phyloP scores from a whole-genome alignment of 164 flowering plant genomes.

The Dillenia suffruticosa region DNA sequence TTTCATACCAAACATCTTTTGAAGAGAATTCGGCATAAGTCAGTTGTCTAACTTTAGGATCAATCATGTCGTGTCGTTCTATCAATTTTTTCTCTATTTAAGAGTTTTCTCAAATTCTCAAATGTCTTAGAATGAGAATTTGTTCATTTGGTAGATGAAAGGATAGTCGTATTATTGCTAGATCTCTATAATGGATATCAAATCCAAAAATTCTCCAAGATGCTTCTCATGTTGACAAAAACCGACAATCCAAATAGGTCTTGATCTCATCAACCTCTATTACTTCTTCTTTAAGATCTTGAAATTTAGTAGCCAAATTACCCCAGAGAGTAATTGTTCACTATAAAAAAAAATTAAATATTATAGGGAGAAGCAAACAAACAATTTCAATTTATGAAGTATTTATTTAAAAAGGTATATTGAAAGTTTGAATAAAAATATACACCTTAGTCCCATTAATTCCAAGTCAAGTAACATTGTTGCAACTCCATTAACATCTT shows the following conservation, averaged over 20 bases:
- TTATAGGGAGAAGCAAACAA: too few relatives aligned
- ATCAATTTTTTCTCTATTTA: not conserved
- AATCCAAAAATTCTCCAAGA: constrained; percentile 11
- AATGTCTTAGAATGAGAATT: not conserved
- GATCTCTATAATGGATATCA: constrained; percentile 2
- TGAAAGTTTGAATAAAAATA: too few relatives aligned
- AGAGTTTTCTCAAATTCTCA: not conserved
- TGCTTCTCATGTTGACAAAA: constrained; percentile 11
- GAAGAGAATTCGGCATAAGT: not conserved
- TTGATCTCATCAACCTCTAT: not conserved
- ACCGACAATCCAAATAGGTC: constrained; percentile 8
- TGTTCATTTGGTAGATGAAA: constrained; percentile 13
- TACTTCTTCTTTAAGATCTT: too few relatives aligned
- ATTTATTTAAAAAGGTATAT: too few relatives aligned
- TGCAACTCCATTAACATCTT: too few relatives aligned
- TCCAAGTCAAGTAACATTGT: too few relatives aligned
- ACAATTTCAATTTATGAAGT: too few relatives aligned
- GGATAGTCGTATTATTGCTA: not conserved
- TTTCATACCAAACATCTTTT: constrained; percentile 3
- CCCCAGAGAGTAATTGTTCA: too few relatives aligned
- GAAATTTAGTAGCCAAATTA: too few relatives aligned
- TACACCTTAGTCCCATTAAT: too few relatives aligned
- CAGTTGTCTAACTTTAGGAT: not conserved
- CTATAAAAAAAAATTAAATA: too few relatives aligned
- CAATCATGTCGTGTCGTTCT: not conserved